Evolutionary conservation across 139 green algal species (phyloP).

Genomic region (Micractinium conductrix): DNA sequence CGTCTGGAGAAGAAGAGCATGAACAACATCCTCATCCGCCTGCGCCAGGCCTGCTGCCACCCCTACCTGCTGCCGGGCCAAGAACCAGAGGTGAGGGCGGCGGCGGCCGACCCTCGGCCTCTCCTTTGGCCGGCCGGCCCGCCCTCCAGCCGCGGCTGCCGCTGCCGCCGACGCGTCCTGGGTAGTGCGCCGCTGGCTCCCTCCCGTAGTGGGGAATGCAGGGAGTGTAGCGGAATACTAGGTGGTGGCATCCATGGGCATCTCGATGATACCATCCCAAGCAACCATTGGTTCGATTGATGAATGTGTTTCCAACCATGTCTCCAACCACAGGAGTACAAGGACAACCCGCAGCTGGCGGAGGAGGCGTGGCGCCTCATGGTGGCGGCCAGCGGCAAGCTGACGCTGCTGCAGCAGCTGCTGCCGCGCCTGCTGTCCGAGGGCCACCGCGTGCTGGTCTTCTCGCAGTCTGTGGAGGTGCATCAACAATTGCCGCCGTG

Average conservation of each 20-base stretch:
- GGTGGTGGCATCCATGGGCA: no score
- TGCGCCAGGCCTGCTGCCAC: slow-evolving; percentile 48
- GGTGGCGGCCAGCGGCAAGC: slow-evolving; percentile 64
- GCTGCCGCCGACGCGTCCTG: no score
- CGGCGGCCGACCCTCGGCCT: no score
- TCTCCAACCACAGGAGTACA: slow-evolving; percentile 10
- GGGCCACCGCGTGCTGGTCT: slow-evolving; percentile 85
- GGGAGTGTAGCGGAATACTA: no score
- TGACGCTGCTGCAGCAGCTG: slow-evolving; percentile 79
- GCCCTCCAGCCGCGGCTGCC: no score
- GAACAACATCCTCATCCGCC: slow-evolving; percentile 39
- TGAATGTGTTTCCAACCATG: no score
- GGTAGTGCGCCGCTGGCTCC: no score
- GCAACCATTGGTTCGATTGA: no score
- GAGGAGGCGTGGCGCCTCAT: slow-evolving; percentile 35
- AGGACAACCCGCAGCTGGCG: neutral
- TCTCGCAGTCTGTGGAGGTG: slow-evolving; percentile 70
- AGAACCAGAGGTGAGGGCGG: slow-evolving; percentile 19
- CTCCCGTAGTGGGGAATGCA: no score
- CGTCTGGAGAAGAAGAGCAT: slow-evolving; percentile 33
- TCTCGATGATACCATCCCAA: no score
- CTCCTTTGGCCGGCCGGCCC: no score
- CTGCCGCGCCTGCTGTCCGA: slow-evolving; percentile 68
- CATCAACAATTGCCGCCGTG: no score
- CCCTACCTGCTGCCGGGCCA: slow-evolving; percentile 33